Base-by-base conservation (phyloP, 306 rosid species). In the Pterocarpus macrocarpus region DNA sequence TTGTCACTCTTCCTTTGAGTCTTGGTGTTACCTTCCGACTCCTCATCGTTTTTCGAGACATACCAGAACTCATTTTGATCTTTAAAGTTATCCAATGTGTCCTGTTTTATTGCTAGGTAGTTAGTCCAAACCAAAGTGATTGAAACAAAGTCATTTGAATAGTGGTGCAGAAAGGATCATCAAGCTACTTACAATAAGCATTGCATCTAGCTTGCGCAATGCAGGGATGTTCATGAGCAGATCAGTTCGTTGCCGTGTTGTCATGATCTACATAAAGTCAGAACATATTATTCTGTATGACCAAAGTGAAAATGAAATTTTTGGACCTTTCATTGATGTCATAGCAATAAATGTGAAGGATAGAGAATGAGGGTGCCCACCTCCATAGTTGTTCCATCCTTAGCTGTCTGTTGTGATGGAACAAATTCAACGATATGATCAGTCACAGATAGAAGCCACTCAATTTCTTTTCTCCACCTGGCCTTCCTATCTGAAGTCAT, bases 391-490 rank as follows among this genome's bases (percentile, higher is more conserved):
- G 82, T 59, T 84, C 99, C 99, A 82, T 90, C 89, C 85, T 87
- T 85, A 8, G 84, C 87, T 82, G 50, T 69, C 71, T 92, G 98
- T 65, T 87, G 85, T 61, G 97, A 84, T 79, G 99, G 98, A 67
- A 79, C 92, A 58, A 96, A 91, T 82, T 96, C 98, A 47, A 96
- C 97, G 71, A 96, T 86, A 81, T 93, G 91, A 85, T 96, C 97
- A 12, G 98, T 84, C 70, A 96, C 98, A 52, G 97, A 90, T 80
- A 96, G 85, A 86, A 93, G 87, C 97, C 99, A 93, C 12, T 89
- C 97, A 16, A 88, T 86, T 89, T 96, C 99, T 85, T 81, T 96
- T 81, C 82, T 89, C 99, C 99, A 96, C 82, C 96, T 87, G 11
- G 82, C 58, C 82, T 85, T 96, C 86, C 89, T 90, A 12, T 88